Evolutionary conservation across 352 stramenopile species (phyloP).

Genomic region (Pythium sp.): DNA sequence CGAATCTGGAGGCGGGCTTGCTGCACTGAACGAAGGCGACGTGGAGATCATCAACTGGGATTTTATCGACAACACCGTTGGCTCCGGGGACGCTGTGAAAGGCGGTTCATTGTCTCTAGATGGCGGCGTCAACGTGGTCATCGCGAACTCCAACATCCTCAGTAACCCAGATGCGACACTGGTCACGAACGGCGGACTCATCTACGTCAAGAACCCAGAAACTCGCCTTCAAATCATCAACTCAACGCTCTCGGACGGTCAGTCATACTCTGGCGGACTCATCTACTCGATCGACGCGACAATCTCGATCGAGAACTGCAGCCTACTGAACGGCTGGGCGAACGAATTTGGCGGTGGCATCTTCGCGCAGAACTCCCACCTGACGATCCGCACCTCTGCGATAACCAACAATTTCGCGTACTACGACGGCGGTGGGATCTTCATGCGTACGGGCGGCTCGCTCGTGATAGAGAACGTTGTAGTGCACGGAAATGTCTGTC

Average conservation of each 20-base stretch:
- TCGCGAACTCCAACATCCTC: conserved; percentile 27
- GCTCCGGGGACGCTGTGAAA: conserved; percentile 16
- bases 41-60: conserved; percentile 24
- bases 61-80: conserved; percentile 39
- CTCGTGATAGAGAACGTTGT: conserved; percentile 22
- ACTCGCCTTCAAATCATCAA: conserved; percentile 34
- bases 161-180: conserved; percentile 30
- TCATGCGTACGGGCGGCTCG: conserved; percentile 30
- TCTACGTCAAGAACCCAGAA: conserved; percentile 35
- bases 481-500: conserved; percentile 34
- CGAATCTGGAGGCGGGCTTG: conserved; percentile 29
- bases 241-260: conserved; percentile 34
- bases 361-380: conserved; percentile 25
- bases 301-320: conserved; percentile 32
- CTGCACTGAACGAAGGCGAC: conserved; percentile 18
- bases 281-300: conserved; percentile 37
- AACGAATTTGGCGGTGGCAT: conserved; percentile 58
- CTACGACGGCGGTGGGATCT: conserved; percentile 60
- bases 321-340: conserved; percentile 28
- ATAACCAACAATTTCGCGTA: conserved; percentile 48
- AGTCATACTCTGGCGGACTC: conserved; percentile 38
- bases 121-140: conserved; percentile 19
- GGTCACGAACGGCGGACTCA: conserved; percentile 33
- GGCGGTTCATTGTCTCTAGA: conserved; percentile 29
- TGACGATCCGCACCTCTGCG: conserved; percentile 24